Conservation (phyloP, 176 grass and related monocot species). For the Panicum miliaceum region DNA sequence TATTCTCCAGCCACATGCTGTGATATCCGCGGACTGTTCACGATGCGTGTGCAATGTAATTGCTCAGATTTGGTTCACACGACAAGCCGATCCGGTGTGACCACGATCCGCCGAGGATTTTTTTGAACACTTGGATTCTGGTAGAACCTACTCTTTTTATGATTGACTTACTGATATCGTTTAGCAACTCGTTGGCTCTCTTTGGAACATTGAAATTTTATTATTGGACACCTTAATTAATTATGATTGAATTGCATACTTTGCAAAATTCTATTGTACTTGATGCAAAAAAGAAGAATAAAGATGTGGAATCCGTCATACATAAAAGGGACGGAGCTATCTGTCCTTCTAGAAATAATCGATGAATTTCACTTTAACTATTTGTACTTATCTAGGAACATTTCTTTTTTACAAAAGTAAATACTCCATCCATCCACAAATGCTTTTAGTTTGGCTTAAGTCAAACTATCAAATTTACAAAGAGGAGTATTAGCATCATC, state of each 20-base stretch:
- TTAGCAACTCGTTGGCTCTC: not conserved
- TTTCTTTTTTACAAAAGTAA: no score
- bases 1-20: conserved; percentile 2
- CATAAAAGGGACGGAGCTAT: no score
- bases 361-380: no score
- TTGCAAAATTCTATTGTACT: not conserved
- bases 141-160: not conserved
- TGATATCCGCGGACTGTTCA: not conserved
- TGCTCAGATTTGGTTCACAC: not conserved
- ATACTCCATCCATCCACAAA: no score
- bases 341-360: no score
- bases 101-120: no score
- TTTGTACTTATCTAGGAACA: no score
- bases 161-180: not conserved
- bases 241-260: not conserved
- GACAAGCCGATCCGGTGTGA: not conserved
- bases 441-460: no score
- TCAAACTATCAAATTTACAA: no score
- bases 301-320: not conserved
- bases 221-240: not conserved
- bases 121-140: not conserved
- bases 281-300: no score
- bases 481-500: no score
- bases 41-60: not conserved
- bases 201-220: not conserved